phyloP scores from a whole-genome alignment of 2,329 filamentous ascomycete species.

The Colletotrichum noveboracense region DNA sequence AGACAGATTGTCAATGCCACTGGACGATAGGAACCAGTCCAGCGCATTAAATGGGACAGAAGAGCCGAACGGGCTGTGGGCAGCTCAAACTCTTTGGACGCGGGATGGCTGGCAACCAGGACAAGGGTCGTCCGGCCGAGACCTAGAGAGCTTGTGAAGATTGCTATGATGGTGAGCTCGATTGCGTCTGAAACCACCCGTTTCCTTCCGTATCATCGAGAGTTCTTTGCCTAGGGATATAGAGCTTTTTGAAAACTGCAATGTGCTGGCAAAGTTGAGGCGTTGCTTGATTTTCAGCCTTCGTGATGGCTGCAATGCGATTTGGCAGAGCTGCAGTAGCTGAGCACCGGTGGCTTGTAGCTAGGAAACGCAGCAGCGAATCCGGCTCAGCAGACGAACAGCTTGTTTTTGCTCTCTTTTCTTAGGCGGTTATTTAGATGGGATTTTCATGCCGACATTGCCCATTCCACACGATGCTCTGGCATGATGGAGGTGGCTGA shows the following conservation, averaged over 20 bases:
- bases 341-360: neutral
- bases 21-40: neutral
- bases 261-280: neutral
- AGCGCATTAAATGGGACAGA: neutral
- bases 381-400: neutral
- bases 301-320: neutral
- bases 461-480: neutral
- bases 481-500: constrained; percentile 13
- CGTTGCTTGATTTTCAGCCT: neutral
- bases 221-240: neutral
- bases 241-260: neutral
- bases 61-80: neutral
- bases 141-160: neutral
- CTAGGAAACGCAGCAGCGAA: neutral
- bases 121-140: neutral
- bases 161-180: neutral
- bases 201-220: neutral
- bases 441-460: neutral
- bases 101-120: neutral
- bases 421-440: neutral
- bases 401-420: neutral
- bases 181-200: neutral
- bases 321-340: neutral
- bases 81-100: neutral
- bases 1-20: neutral